A percentile compares a stretch with the other conserved stretches of the same genome.
phyloP scores from a whole-genome alignment of 345 rosid genomes.

The Syzygium aqueum region DNA sequence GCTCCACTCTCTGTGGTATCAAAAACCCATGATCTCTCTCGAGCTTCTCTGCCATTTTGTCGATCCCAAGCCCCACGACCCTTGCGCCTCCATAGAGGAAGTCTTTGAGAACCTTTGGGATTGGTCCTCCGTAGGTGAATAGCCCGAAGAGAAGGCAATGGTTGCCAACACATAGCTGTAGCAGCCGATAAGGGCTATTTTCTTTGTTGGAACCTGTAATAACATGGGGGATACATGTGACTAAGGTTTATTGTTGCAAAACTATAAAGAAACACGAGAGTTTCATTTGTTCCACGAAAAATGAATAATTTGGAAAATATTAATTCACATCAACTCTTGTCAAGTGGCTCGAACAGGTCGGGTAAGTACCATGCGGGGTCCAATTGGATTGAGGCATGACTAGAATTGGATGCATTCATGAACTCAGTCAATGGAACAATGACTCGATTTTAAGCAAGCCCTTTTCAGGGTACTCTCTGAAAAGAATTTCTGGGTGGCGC shows the following conservation, averaged over 20 bases:
- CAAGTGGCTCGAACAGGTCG: not conserved
- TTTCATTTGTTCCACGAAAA: too few relatives aligned
- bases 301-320: too few relatives aligned
- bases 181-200: not conserved
- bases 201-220: not conserved
- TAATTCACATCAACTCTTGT: not conserved
- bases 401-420: not conserved
- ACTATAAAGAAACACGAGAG: not conserved
- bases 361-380: not conserved
- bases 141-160: not conserved
- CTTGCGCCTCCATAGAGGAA: not conserved
- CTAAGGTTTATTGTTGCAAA: fast-evolving
- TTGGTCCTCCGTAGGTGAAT: not conserved
- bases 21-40: not conserved
- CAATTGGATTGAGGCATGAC: too few relatives aligned
- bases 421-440: not conserved
- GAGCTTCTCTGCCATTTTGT: not conserved
- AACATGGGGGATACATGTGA: not conserved
- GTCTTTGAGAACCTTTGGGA: not conserved
- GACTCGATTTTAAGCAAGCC: not conserved
- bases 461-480: not conserved
- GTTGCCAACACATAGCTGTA: not conserved
- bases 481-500: fast-evolving
- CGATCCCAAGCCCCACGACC: not conserved
- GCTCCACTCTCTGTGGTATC: not conserved